phyloP scores from a whole-genome alignment of 106 monocot species.

The Dendrobium officinale region DNA sequence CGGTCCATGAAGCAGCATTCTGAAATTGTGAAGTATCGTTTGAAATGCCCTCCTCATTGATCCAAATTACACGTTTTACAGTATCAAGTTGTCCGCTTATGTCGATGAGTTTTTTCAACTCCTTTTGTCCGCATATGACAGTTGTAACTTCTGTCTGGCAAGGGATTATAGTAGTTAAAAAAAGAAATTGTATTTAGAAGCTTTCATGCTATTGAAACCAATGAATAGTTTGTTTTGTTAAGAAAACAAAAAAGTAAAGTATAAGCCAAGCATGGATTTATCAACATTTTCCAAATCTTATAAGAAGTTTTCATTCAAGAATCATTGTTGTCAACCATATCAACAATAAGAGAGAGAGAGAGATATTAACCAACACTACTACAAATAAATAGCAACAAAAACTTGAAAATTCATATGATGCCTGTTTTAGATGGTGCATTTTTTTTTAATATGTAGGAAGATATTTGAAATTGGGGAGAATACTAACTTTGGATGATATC shows the following conservation, averaged over 20 bases:
- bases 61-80: conserved; percentile 75
- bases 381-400: not conserved
- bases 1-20: conserved; percentile 47
- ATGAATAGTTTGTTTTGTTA: not conserved
- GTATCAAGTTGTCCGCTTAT: conserved; percentile 81
- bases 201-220: not conserved
- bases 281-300: not conserved
- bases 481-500: too few relatives aligned
- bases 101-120: conserved; percentile 79
- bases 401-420: not conserved
- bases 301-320: not conserved
- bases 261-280: not conserved
- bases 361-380: not conserved
- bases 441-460: too few relatives aligned
- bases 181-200: not conserved
- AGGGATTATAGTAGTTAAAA: not conserved
- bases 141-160: conserved; percentile 85
- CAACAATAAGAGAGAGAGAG: too few relatives aligned
- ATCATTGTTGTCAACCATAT: not conserved
- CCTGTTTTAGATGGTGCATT: too few relatives aligned
- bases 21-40: conserved; percentile 52
- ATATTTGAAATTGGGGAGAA: too few relatives aligned
- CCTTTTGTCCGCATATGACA: conserved; percentile 87
- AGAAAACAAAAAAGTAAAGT: not conserved
- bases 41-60: conserved; percentile 60